These are phyloP conservation scores for Pseudophaeomoniella oleicola DNA, from an alignment of 2,329 filamentous ascomycete genomes.

Conservation along the genomic window DNA sequence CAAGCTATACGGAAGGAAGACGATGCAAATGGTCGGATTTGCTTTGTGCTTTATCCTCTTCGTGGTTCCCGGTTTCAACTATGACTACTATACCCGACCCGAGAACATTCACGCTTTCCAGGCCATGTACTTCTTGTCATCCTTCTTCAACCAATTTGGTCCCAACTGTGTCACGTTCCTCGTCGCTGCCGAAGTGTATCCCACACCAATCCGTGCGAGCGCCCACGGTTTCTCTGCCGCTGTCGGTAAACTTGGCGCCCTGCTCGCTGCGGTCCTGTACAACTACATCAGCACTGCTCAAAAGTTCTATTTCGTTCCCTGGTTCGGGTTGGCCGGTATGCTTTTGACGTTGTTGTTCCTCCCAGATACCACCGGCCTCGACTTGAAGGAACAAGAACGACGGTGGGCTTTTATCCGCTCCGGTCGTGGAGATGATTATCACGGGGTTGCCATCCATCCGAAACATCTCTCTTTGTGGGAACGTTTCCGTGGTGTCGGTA, in stretches of 20 bases:
- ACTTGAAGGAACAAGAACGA: conserved; percentile 93
- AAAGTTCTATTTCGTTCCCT: conserved; percentile 86
- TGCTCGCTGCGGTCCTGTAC: conserved; percentile 78
- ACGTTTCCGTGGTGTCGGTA: conserved; percentile 60
- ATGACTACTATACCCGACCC: conserved; percentile 61
- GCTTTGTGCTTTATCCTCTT: conserved; percentile 88
- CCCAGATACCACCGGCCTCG: conserved; percentile 91
- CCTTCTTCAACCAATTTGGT: conserved; percentile 98
- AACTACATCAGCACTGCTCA: conserved; percentile 79
- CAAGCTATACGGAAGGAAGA: conserved; percentile 91
- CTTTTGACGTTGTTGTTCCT: conserved; percentile 73
- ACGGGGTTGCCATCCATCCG: conserved; percentile 83
- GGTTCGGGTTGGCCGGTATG: conserved; percentile 85
- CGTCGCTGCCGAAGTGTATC: conserved; percentile 91
- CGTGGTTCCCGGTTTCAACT: conserved; percentile 78
- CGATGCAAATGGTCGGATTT: conserved; percentile 93
- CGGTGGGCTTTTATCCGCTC: conserved; percentile 77
- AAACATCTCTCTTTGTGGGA: conserved; percentile 83
- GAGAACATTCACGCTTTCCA: conserved; percentile 77
- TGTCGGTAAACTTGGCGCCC: conserved; percentile 73
- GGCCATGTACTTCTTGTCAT: conserved; percentile 89
- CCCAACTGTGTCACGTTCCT: conserved; percentile 96
- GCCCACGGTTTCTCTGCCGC: conserved; percentile 94
- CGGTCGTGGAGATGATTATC: conserved; percentile 68
- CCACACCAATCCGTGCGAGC: conserved; percentile 79